Base-by-base conservation (phyloP, 768 basidiomycete genomes). In the Russula foetens region DNA sequence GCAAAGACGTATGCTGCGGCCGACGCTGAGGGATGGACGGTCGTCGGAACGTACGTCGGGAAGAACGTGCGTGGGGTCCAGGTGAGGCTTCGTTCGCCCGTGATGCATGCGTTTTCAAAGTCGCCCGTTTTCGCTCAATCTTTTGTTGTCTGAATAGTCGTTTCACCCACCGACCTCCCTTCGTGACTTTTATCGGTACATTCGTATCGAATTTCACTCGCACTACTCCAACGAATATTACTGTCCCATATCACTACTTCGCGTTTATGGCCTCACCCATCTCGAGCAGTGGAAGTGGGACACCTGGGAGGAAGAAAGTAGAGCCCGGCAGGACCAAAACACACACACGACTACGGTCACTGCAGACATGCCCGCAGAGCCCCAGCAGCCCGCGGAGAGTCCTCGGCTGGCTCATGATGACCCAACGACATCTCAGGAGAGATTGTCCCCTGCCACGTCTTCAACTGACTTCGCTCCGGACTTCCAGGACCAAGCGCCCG, bases 241-340 rank as follows among this genome's bases (percentile, higher is more conserved):
- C 71, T 99, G 97, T 68, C 97, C 97, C 0, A 79, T 98, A 19
- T 94, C 91, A 0, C 81, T 98, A 0, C 79, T 98, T 19, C 86
- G 93, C 29, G 93, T 97, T 1, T 98, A 94, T 63, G 97, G 97
- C 6, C 84, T 96, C 56, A 98, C 94, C 1, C 94, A 98, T 74
- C 84, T 98, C 64, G 95, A 98, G 63, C 84, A 94, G 67, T 98
- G 90, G 84, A 95, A 96, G 67, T 90, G 92, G 88, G 90, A 92
- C 51, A 77, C 77, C 7, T 92, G 90, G 89, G 83, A 88, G 66
- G 80, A 77, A 4, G 86, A 89, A 69, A 87, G 86, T 64, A 76
- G 71, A 41, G 76, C 76, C 1, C 79, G 80, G 56, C 69, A 71
- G 35, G 67, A 63, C 43, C 76, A 74, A 21, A 75, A 75, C 24